These are phyloP conservation scores for Cyamopsis tetragonoloba DNA, from an alignment of 306 rosid genomes.

Conservation along the genomic window DNA sequence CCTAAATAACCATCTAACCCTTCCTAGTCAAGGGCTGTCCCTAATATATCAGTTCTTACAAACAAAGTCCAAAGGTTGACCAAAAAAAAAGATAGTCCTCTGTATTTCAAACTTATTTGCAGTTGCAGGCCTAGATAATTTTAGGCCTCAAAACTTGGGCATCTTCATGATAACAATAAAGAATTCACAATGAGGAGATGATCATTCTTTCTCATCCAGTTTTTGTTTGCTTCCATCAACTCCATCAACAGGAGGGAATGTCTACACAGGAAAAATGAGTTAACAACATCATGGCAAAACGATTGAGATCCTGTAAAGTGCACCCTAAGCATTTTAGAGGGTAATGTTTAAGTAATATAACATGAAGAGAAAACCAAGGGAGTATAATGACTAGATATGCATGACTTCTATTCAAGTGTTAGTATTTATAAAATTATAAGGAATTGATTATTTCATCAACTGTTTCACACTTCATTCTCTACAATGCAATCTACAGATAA, in stretches of 20 bases:
- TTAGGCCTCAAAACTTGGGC: not conserved
- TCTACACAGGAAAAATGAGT: conserved; percentile 27
- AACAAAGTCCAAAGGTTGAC: no score
- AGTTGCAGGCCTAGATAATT: not conserved
- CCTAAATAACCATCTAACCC: no score
- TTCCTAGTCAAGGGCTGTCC: no score
- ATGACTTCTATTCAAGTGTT: not conserved
- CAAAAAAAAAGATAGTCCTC: no score
- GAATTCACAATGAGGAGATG: not conserved
- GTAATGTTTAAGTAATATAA: not conserved
- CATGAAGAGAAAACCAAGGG: conserved; percentile 4
- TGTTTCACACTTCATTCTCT: conserved; percentile 11
- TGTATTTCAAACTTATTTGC: not conserved
- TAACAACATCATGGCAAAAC: not conserved
- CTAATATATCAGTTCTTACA: no score
- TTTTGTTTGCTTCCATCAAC: conserved; percentile 31
- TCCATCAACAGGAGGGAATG: conserved; percentile 36
- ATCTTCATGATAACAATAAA: not conserved
- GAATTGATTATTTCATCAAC: not conserved
- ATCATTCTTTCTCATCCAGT: conserved; percentile 28
- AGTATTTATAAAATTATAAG: not conserved
- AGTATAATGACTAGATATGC: not conserved
- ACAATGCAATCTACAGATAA: not conserved
- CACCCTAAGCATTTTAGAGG: not conserved
- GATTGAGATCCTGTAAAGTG: not conserved